Base-by-base conservation (phyloP, 106 monocot genomes). In the Ottelia alismoides region DNA sequence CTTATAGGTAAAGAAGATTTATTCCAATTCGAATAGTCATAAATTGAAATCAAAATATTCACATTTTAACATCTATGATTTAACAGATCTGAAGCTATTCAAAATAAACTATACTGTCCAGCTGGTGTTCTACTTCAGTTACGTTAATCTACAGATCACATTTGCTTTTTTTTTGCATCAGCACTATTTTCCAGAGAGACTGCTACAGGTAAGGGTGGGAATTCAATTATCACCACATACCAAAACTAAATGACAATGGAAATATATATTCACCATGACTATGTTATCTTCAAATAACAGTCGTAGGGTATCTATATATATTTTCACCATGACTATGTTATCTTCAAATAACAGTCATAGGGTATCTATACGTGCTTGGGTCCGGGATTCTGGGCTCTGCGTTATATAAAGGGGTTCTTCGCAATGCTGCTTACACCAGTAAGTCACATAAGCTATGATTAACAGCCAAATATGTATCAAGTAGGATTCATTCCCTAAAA, bases 1-100 rank as follows among this genome's bases (percentile, higher is more conserved):
- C 0, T 92, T 32, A 77, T 83, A 30, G 82, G 92, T 92, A 72
- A 71, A n/a, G n/a, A n/a, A n/a, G n/a, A n/a, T n/a, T n/a, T n/a
- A n/a, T n/a, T n/a, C n/a, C n/a, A n/a, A n/a, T n/a, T n/a, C n/a
- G n/a, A n/a, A n/a, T n/a, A n/a, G n/a, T n/a, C n/a, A n/a, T n/a
- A n/a, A n/a, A n/a, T n/a, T n/a, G n/a, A n/a, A n/a, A n/a, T n/a
- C n/a, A n/a, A n/a, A n/a, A n/a, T n/a, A n/a, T n/a, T n/a, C n/a
- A n/a, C n/a, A n/a, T n/a, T n/a, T n/a, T n/a, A n/a, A n/a, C n/a
- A n/a, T n/a, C n/a, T n/a, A n/a, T 30, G 57, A 16, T 21, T 2
- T 27, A 9, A 9, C 55, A 56, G 68, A 55, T 21, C 52, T 92
- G 43, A 79, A 79, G 11, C 76, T 82, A 55, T 92, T 92, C 69